Evolutionary conservation across 129 eudicot genomes (phyloP).

Genomic region (Apium graveolens): DNA sequence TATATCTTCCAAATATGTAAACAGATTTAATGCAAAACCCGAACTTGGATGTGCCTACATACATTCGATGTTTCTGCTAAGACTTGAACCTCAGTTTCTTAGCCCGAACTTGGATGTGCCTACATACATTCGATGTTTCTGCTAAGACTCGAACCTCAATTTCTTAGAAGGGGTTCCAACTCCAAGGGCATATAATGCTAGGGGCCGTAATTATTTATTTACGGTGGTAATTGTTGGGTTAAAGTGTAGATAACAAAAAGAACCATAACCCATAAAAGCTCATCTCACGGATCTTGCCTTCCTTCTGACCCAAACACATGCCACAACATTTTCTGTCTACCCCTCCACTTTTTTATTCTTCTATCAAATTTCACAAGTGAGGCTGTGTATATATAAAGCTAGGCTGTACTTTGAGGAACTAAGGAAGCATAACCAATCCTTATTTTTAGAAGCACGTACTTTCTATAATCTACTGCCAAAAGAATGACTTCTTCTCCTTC

Average conservation of each 20-base stretch:
- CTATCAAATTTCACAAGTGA: not conserved
- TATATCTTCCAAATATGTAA: too few relatives aligned
- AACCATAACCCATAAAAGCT: slow-evolving; percentile 25
- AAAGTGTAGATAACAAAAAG: slow-evolving; percentile 9
- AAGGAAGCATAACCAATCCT: not conserved
- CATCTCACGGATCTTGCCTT: slow-evolving; percentile 65
- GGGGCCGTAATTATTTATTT: not conserved
- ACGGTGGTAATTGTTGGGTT: not conserved
- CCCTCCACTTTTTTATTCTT: not conserved
- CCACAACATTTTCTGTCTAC: slow-evolving; percentile 8
- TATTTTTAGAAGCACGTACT: not conserved
- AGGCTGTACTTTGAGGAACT: slow-evolving; percentile 1
- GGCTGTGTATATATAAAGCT: slow-evolving; percentile 6
- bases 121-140: not conserved
- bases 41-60: not conserved
- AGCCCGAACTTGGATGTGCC: too few relatives aligned
- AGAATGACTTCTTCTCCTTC: slow-evolving; percentile 28
- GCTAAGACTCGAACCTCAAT: not conserved
- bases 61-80: not conserved
- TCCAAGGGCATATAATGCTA: not conserved
- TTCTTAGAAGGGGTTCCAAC: too few relatives aligned
- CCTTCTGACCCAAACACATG: slow-evolving; percentile 9
- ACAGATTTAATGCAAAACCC: too few relatives aligned
- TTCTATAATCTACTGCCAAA: not conserved
- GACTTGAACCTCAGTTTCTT: not conserved